Conservation (phyloP, 257 asterid genomes). For the Nicotiana tomentosiformis region DNA sequence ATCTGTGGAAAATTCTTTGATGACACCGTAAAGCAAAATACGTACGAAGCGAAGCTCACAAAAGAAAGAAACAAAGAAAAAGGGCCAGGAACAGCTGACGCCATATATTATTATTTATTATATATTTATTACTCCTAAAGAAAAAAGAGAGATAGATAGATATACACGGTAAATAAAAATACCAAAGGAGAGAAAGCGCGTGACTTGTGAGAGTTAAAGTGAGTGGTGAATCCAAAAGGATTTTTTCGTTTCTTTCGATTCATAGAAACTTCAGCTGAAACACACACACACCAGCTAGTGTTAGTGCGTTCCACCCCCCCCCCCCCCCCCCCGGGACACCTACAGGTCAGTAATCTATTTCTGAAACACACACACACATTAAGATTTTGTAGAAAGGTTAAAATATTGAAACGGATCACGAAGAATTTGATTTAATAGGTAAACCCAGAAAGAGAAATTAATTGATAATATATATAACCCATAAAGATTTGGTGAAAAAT, state of each 20-base stretch:
- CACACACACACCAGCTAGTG: not conserved
- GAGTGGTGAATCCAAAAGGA: not conserved
- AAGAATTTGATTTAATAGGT: not conserved
- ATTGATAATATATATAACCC: not conserved
- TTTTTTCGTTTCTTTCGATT: not conserved
- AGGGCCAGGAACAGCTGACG: not conserved
- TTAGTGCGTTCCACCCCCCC: not conserved
- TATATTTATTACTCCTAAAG: too few relatives aligned
- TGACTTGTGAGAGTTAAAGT: not conserved
- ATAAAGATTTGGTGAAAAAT: not conserved
- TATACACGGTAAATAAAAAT: not conserved
- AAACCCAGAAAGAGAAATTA: not conserved
- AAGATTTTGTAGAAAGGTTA: not conserved
- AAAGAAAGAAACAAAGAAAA: not conserved
- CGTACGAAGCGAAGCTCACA: not conserved
- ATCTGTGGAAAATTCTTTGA: not conserved
- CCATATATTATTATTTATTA: not conserved
- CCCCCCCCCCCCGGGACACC: not conserved
- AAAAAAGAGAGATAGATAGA: too few relatives aligned
- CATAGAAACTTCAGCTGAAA: not conserved
- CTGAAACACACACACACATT: not conserved
- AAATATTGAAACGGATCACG: not conserved
- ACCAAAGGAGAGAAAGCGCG: slow-evolving; percentile 9
- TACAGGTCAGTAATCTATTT: not conserved
- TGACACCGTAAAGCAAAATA: not conserved